Conservation (phyloP, 2,329 filamentous ascomycete genomes). For the Gyromitra esculenta region DNA sequence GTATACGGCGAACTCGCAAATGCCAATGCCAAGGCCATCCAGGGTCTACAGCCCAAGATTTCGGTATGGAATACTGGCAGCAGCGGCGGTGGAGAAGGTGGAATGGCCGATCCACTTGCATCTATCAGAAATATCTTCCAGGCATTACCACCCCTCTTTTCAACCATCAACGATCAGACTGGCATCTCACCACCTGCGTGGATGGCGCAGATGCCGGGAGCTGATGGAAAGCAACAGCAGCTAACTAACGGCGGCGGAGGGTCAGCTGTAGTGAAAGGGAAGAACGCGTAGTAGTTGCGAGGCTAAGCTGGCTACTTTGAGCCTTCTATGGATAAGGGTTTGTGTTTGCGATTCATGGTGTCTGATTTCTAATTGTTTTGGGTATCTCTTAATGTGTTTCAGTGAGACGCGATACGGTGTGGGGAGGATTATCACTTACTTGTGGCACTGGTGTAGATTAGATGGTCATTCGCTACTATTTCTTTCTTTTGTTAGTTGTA, state of each 20-base stretch:
- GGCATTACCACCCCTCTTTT: slow-evolving; percentile 81
- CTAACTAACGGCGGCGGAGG: background rate
- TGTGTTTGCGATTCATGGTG: background rate
- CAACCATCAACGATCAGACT: slow-evolving; percentile 88
- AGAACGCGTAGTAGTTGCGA: slow-evolving; percentile 11
- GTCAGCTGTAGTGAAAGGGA: slow-evolving; percentile 23
- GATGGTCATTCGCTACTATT: slow-evolving; percentile 2
- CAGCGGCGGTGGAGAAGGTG: slow-evolving; percentile 62
- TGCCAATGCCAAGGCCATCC: slow-evolving; percentile 79
- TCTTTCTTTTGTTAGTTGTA: background rate
- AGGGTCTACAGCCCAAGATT: slow-evolving; percentile 86
- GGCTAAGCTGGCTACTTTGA: background rate
- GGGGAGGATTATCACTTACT: background rate
- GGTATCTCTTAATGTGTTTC: slow-evolving; percentile 16
- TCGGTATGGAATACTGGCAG: slow-evolving; percentile 85
- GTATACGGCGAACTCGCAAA: slow-evolving; percentile 80
- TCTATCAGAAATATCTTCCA: slow-evolving; percentile 85
- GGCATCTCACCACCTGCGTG: slow-evolving; percentile 82
- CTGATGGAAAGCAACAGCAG: slow-evolving; percentile 3
- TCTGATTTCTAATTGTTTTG: slow-evolving; percentile 2
- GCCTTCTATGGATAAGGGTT: background rate
- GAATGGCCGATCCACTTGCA: slow-evolving; percentile 67
- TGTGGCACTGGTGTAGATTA: slow-evolving; percentile 23
- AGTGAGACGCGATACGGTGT: background rate
- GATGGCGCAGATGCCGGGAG: slow-evolving; percentile 60